Evolutionary conservation across 768 basidiomycete genomes (phyloP).

Genomic region (Xerocomellus intermedius): DNA sequence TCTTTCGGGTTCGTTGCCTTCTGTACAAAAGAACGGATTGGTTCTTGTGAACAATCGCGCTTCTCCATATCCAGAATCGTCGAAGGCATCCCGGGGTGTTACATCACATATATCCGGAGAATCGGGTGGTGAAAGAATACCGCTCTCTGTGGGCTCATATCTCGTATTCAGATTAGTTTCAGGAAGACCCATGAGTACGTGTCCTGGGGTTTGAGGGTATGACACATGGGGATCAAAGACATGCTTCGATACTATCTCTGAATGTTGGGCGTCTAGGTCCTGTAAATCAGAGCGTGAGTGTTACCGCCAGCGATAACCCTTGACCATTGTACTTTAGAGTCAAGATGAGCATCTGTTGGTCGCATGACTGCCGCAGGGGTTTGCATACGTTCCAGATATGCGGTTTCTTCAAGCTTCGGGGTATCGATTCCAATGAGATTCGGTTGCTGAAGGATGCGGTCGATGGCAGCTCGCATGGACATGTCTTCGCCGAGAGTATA

Average conservation of each 20-base stretch:
- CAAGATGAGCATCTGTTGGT: background rate
- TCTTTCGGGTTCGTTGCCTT: background rate
- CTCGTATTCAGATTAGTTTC: background rate
- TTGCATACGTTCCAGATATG: background rate
- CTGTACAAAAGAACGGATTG: background rate
- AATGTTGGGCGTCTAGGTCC: background rate
- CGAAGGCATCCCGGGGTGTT: background rate
- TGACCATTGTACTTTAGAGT: constrained; percentile 12
- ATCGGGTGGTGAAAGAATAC: background rate
- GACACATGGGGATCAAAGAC: background rate
- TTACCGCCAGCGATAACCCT: background rate
- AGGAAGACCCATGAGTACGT: too few relatives aligned
- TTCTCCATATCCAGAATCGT: constrained; percentile 4
- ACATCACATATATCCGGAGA: background rate
- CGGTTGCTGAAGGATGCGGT: constrained; percentile 27
- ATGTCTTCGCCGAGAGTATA: constrained; percentile 15
- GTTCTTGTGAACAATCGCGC: background rate
- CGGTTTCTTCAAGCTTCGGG: background rate
- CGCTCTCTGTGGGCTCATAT: background rate
- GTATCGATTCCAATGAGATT: constrained; percentile 23
- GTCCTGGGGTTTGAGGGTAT: background rate
- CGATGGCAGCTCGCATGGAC: constrained; percentile 31
- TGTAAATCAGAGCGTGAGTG: constrained; percentile 9
- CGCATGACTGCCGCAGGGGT: background rate
- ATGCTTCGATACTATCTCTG: background rate